Evolutionary conservation across 208 protist species (phyloP).

Genomic region (Leptomonas seymouri): DNA sequence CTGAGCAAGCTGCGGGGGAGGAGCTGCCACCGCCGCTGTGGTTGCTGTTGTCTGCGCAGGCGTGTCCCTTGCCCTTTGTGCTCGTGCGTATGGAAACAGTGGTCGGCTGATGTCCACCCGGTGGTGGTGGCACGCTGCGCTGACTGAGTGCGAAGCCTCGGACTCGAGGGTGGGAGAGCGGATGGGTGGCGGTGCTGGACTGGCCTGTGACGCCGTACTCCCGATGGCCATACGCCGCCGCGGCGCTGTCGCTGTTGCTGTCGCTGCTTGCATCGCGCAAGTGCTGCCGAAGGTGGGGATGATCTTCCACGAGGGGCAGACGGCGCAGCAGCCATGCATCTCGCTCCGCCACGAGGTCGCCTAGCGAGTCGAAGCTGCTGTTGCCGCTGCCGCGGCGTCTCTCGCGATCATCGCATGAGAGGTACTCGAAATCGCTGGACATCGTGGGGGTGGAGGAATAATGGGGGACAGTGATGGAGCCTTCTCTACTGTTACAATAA

Average conservation of each 20-base stretch:
- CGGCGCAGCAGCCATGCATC: conserved; percentile 9
- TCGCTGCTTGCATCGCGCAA: not conserved
- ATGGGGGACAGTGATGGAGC: not conserved
- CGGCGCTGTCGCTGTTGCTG: not conserved
- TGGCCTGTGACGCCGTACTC: conserved; percentile 11
- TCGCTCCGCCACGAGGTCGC: conserved; percentile 15
- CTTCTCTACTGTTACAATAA: conserved; percentile 21
- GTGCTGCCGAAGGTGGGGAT: not conserved
- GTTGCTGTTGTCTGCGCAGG: not conserved
- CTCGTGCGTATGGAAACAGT: not conserved
- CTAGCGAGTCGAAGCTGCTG: conserved; percentile 19
- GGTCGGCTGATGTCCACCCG: not conserved
- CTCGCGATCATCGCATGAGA: conserved; percentile 21
- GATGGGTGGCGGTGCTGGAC: not conserved
- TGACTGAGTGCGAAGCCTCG: not conserved
- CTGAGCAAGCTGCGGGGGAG: not conserved
- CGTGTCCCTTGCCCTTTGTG: not conserved
- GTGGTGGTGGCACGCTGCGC: not conserved
- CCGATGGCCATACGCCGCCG: conserved; percentile 7
- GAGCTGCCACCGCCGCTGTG: not conserved
- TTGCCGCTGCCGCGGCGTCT: not conserved
- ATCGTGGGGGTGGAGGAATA: conserved; percentile 7
- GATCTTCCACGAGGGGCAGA: not conserved
- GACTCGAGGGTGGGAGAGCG: not conserved
- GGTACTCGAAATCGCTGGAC: conserved; percentile 35